phyloP scores from a whole-genome alignment of 768 basidiomycete species.

The Lentinula sp. region DNA sequence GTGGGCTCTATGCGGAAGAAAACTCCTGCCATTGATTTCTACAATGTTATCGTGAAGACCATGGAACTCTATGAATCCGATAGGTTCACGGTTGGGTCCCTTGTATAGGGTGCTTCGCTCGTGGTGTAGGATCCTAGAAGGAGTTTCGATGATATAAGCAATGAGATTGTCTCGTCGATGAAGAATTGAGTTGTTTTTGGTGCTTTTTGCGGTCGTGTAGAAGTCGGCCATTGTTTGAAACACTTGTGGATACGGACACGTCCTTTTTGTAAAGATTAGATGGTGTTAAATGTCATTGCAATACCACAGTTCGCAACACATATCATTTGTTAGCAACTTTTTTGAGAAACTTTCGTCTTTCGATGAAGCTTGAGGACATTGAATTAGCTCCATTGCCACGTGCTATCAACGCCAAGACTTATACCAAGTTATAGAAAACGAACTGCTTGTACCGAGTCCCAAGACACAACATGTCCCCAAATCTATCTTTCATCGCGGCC shows the following conservation, averaged over 20 bases:
- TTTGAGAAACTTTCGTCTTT: no score
- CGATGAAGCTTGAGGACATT: no score
- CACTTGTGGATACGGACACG: no score
- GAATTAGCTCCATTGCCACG: no score
- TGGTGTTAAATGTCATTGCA: no score
- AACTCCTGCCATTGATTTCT: background rate
- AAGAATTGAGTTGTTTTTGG: background rate
- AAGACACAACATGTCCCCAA: background rate
- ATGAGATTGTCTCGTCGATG: background rate
- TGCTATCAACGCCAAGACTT: no score
- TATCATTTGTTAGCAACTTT: no score
- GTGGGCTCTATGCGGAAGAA: background rate
- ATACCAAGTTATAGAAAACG: no score
- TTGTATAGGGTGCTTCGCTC: background rate
- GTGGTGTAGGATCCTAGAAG: background rate
- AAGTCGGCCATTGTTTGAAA: background rate
- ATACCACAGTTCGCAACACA: no score
- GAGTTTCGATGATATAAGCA: background rate
- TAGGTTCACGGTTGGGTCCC: background rate
- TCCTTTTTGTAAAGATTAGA: no score
- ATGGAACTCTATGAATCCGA: background rate
- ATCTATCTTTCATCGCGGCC: slow-evolving; percentile 46
- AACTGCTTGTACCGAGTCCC: background rate
- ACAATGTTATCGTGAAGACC: background rate
- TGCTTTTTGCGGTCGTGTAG: background rate